Base-by-base conservation (phyloP, 2,329 filamentous ascomycete species). In the Fusarium sp. region DNA sequence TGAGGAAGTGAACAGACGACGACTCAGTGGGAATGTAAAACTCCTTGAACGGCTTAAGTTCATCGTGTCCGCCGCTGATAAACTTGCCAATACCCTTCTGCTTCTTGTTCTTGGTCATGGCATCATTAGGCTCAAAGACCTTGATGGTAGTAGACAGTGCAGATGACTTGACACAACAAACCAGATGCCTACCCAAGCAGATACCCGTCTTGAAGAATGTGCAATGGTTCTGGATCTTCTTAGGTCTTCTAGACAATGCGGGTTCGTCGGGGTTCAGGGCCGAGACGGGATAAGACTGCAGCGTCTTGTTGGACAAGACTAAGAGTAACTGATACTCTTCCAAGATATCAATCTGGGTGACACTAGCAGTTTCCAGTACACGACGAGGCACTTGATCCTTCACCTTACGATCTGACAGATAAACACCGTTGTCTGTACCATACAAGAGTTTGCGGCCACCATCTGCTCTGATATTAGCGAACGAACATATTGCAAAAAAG, bases 191-290 rank as follows among this genome's bases (percentile, higher is more conserved):
- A 32, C 96, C 94, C 61, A 97, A 86, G 76, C 96, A 98, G 74
- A 97, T 96, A 38, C 96, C 96, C 19, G 94, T 92, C 81, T 96
- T 97, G 88, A 99, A 99, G 83, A 98, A 99, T 79, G 95, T 97
- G 79, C 95, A 96, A 80, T 97, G 94, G 73, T 92, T 97, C 79
- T 94, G 91, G 67, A 99, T 98, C 84, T 97, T 97, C 83, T 96
- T 95, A 10, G 94, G 93, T 40, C 94, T 88, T 78, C 96, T 97
- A 17, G 89, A 88, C 56, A 94, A 83, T 32, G 92, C 87, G 50
- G 90, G 90, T 74, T 98, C 94, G 66, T 91, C 91, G 4, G 91
- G 87, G 73, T 97, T 95, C 56, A 99, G 84, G 15, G 93, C 94
- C 65, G 95, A 91, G 51, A 97, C 84, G 2, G 93, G 89, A 81